phyloP scores from a whole-genome alignment of 75 land plant genomes.

The Larix kaempferi region DNA sequence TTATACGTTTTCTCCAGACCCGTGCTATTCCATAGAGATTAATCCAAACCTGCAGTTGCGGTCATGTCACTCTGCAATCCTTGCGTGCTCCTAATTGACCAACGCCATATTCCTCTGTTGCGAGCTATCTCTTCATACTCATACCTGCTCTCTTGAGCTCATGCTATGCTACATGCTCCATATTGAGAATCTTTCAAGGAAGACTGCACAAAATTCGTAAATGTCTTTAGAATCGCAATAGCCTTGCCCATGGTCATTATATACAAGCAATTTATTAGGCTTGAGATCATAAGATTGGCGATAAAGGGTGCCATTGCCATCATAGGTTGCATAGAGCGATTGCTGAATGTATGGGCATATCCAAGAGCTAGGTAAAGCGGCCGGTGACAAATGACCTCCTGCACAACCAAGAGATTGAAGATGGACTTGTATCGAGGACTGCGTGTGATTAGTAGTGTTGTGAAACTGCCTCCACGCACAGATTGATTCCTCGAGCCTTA shows the following conservation, averaged over 20 bases:
- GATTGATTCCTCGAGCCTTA: too few species aligned
- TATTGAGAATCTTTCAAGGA: slow-evolving; percentile 5
- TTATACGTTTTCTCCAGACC: too few species aligned
- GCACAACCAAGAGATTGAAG: too few species aligned
- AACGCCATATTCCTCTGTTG: too few species aligned
- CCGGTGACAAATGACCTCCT: background rate
- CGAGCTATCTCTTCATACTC: too few species aligned
- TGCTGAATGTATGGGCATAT: background rate
- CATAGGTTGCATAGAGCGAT: background rate
- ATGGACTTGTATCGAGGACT: background rate
- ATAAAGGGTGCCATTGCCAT: background rate
- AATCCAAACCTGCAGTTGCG: too few species aligned
- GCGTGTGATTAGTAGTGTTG: too few species aligned
- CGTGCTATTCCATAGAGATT: too few species aligned
- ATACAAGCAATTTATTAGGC: background rate
- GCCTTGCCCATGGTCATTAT: background rate
- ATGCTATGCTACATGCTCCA: slow-evolving; percentile 1
- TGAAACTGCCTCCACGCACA: too few species aligned
- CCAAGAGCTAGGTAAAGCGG: background rate
- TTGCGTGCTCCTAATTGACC: too few species aligned
- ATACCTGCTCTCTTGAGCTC: slow-evolving; percentile 13
- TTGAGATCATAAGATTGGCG: background rate
- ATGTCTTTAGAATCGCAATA: slow-evolving; percentile 1
- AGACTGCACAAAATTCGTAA: slow-evolving; percentile 9
- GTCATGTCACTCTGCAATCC: too few species aligned